phyloP scores from a whole-genome alignment of 1,284 basidiomycete species.

The Laetiporus sulphureus region DNA sequence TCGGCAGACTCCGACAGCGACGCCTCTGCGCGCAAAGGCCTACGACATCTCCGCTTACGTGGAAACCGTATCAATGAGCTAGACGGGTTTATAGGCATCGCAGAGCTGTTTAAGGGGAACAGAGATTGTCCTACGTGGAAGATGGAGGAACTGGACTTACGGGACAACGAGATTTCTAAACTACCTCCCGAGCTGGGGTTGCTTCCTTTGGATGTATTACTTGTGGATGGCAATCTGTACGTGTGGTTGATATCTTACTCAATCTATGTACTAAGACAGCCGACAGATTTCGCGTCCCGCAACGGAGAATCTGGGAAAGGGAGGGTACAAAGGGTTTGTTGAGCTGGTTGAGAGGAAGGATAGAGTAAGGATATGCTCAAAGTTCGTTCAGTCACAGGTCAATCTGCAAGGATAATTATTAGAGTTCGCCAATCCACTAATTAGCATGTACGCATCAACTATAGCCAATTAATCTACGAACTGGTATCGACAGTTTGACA shows the following conservation, averaged over 20 bases:
- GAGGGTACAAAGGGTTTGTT: conserved; percentile 77
- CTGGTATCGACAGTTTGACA: too few relatives aligned
- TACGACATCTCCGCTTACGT: conserved; percentile 56
- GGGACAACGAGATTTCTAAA: conserved; percentile 70
- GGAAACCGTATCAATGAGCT: conserved; percentile 60
- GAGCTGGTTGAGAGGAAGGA: conserved; percentile 65
- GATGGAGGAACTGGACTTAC: conserved; percentile 70
- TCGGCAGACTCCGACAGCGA: conserved; percentile 7
- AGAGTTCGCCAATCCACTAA: too few relatives aligned
- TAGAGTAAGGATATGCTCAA: conserved; percentile 49
- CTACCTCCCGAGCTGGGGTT: conserved; percentile 63
- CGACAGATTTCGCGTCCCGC: conserved; percentile 73
- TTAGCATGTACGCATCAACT: not conserved
- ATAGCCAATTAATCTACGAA: too few relatives aligned
- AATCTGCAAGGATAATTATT: too few relatives aligned
- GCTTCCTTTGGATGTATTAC: conserved; percentile 67
- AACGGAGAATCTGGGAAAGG: conserved; percentile 72
- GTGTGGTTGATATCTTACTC: conserved; percentile 23
- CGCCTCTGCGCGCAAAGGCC: conserved; percentile 34
- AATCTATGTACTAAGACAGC: not conserved
- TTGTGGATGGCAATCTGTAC: conserved; percentile 80
- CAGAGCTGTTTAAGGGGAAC: conserved; percentile 56
- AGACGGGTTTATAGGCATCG: conserved; percentile 53
- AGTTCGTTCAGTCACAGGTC: too few relatives aligned
- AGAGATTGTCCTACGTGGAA: conserved; percentile 58